A percentile compares a stretch with the other conserved stretches of the same genome.
These are phyloP conservation scores for Zangia roseola DNA, from an alignment of 768 basidiomycete genomes.

Conservation along the genomic window DNA sequence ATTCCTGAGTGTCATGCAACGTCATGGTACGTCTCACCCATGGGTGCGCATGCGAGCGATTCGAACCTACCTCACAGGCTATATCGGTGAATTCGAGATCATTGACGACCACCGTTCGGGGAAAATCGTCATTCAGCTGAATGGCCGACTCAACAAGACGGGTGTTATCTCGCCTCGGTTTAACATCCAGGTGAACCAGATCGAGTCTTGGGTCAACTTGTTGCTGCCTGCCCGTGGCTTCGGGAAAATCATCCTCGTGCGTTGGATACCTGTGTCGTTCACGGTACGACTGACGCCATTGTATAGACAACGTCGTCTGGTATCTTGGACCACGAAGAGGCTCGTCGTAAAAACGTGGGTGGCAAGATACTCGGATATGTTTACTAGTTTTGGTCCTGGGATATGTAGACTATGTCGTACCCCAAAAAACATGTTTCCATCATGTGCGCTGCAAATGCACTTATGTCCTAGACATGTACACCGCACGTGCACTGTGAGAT, in stretches of 20 bases:
- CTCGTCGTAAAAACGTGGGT: slow-evolving; percentile 96
- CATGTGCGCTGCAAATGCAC: no score
- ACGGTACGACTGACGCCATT: background rate
- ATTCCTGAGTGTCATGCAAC: slow-evolving; percentile 98
- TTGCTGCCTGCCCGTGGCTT: slow-evolving; percentile 95
- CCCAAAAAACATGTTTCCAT: no score
- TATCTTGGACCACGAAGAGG: slow-evolving; percentile 99
- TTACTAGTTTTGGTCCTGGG: slow-evolving; percentile 52
- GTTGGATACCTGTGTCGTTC: slow-evolving; percentile 36
- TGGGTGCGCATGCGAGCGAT: no score
- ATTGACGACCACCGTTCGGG: slow-evolving; percentile 98
- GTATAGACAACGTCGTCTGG: slow-evolving; percentile 92
- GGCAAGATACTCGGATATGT: slow-evolving; percentile 93
- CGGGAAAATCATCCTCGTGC: slow-evolving; percentile 90
- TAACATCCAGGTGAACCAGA: slow-evolving; percentile 91
- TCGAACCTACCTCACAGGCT: slow-evolving; percentile 70
- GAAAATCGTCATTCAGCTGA: slow-evolving; percentile 98
- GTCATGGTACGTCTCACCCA: slow-evolving; percentile 75
- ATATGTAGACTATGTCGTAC: slow-evolving; percentile 24
- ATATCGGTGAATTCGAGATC: slow-evolving; percentile 98
- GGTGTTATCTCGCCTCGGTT: slow-evolving; percentile 99
- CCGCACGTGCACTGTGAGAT: no score
- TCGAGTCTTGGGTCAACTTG: slow-evolving; percentile 96
- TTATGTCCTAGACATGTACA: no score
- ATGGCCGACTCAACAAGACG: slow-evolving; percentile 98